A percentile compares a stretch with the other conserved stretches of the same genome.
These are phyloP conservation scores for Dittrichia graveolens DNA, from an alignment of 129 eudicot species.

Conservation along the genomic window DNA sequence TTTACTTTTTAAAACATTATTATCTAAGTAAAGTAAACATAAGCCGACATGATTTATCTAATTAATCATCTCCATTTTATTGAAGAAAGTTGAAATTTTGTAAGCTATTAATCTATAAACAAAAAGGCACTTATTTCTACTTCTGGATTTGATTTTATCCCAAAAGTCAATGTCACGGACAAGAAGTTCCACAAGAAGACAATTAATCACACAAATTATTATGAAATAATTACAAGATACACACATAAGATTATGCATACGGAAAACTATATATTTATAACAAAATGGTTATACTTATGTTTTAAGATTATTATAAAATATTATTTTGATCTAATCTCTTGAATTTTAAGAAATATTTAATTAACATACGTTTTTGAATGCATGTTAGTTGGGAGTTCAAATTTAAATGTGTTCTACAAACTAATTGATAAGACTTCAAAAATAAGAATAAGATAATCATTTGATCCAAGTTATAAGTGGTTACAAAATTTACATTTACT, in stretches of 20 bases:
- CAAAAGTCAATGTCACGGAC: slow-evolving; percentile 20
- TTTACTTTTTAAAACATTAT: no score
- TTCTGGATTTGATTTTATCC: slow-evolving; percentile 4
- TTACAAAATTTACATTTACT: not conserved
- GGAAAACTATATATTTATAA: no score
- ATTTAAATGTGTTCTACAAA: no score
- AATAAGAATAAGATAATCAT: no score
- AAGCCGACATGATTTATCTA: not conserved
- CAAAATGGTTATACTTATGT: no score
- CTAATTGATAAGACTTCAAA: no score
- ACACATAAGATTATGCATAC: slow-evolving; percentile 7
- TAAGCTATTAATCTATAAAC: slow-evolving; percentile 22
- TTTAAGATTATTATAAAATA: no score
- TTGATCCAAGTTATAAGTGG: not conserved
- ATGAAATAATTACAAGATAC: slow-evolving; percentile 7
- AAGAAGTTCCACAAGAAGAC: slow-evolving; percentile 27
- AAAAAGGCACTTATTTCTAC: not conserved
- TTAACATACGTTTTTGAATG: no score
- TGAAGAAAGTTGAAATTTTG: slow-evolving; percentile 14
- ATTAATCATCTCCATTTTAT: slow-evolving; percentile 19
- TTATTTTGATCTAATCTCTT: no score
- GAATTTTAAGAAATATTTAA: not conserved
- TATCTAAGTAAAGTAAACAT: not conserved
- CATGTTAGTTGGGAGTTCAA: no score
- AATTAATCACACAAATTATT: slow-evolving; percentile 18